A percentile compares a stretch with the other conserved stretches of the same genome.
These are phyloP conservation scores for Anisodus acutangulus DNA, from an alignment of 257 asterid genomes.

Conservation along the genomic window DNA sequence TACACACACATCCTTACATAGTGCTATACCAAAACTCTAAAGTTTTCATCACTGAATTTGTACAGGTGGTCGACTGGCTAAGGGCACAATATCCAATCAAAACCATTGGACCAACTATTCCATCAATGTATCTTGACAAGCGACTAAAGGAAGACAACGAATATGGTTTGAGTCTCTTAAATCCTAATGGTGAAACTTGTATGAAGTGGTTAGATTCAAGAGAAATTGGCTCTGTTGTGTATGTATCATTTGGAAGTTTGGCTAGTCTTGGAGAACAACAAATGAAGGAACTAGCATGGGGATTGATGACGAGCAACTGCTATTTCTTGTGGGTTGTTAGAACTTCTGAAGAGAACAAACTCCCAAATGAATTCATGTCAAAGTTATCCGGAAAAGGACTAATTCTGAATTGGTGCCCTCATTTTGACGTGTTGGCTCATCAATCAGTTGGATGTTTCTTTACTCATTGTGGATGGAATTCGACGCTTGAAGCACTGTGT, in stretches of 20 bases:
- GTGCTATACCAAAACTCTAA: slow-evolving; percentile 29
- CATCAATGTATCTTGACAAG: slow-evolving; percentile 22
- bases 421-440: slow-evolving; percentile 48
- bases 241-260: slow-evolving; percentile 18
- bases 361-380: slow-evolving; percentile 38
- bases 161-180: slow-evolving; percentile 35
- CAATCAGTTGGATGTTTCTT: slow-evolving; percentile 41
- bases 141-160: slow-evolving; percentile 13
- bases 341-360: slow-evolving; percentile 41
- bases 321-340: slow-evolving; percentile 45
- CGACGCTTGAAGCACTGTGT: not conserved
- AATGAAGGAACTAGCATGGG: slow-evolving; percentile 44
- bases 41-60: not conserved
- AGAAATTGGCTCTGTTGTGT: slow-evolving; percentile 18
- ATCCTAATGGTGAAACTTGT: slow-evolving; percentile 35
- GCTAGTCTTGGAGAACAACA: slow-evolving; percentile 32
- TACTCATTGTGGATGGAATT: slow-evolving; percentile 25
- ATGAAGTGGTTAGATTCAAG: not conserved
- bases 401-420: slow-evolving; percentile 51
- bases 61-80: not conserved
- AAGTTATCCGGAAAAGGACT: slow-evolving; percentile 38
- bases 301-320: slow-evolving; percentile 33
- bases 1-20: no score
- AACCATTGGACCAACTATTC: slow-evolving; percentile 9
- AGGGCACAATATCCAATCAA: not conserved